Evolutionary conservation across 345 rosid genomes (phyloP).

Genomic region (Tarenaya hassleriana): DNA sequence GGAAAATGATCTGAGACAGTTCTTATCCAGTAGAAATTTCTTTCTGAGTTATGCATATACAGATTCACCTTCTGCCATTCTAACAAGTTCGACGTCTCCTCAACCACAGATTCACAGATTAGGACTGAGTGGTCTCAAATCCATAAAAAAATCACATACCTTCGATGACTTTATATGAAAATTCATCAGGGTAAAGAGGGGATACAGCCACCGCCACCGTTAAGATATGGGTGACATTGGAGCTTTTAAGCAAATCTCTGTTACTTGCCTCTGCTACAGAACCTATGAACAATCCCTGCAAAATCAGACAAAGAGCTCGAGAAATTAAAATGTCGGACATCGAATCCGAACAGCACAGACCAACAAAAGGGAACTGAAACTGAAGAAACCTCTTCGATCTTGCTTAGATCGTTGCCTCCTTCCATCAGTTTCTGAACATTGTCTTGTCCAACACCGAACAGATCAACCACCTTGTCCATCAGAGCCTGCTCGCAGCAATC

Average conservation of each 20-base stretch:
- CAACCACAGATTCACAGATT: no score
- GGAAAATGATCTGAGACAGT: no score
- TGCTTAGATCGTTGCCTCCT: conserved; percentile 31
- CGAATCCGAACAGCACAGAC: background rate
- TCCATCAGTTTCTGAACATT: conserved; percentile 15
- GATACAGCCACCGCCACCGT: conserved; percentile 52
- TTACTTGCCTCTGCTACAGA: conserved; percentile 53
- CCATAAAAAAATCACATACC: conserved; percentile 37
- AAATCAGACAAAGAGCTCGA: background rate
- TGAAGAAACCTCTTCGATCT: conserved; percentile 21
- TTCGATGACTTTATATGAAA: conserved; percentile 55
- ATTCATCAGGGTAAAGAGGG: conserved; percentile 55
- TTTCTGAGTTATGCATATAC: no score
- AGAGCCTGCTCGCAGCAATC: no score
- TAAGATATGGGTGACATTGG: conserved; percentile 59
- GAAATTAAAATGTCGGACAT: background rate
- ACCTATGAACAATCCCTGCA: conserved; percentile 47
- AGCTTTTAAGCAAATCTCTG: conserved; percentile 45
- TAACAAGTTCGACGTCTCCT: no score
- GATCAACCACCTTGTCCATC: conserved; percentile 32
- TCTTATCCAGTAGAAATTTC: no score
- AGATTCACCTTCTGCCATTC: no score
- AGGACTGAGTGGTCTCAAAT: no score
- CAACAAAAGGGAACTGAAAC: background rate
- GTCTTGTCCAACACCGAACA: conserved; percentile 27